Base-by-base conservation (phyloP, 1,139 yeast genomes). In the Geotrichum citri-aurantii region DNA sequence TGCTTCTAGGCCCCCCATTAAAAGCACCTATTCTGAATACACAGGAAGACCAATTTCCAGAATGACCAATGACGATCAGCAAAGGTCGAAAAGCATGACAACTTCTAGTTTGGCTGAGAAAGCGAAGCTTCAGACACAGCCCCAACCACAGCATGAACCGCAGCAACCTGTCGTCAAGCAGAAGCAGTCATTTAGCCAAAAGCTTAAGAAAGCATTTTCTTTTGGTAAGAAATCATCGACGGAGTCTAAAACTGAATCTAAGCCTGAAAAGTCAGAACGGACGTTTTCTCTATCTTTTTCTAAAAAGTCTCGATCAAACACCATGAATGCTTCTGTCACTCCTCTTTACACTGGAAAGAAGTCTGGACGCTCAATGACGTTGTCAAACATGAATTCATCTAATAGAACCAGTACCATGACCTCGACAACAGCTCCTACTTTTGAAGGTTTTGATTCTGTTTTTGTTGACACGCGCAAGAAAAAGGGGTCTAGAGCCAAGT, bases 181-280 rank as follows among this genome's bases (percentile, higher is more conserved):
- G 27, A 37, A 50, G 23, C 52, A 31, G 57, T 52, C 63, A 3
- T 58, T 66, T 48, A 62, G 65, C 2, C 60, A 63, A 8, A 61
- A 62, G 53, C 59, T 68, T 51, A 65, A 61, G 37, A 66, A 66
- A 61, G 70, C 67, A 3, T 65, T 68, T 44, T 55, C 68, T 3
- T 66, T 68, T 57, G 67, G 65, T 14, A 48, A 42, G 21, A 60
- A 58, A 49, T 1, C 44, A n/a, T 42, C 48, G 33, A n/a, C 31
- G 4, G 46, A 37, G 24, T 19, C 29, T 12, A 26, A 44, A 19
- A 14, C 37, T 8, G 26, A 23, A 6, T 26, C 49, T 37, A 23
- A 37, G 37, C 12, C 44, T 10, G 27, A 26, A 24, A 48, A 58
- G 46, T 48, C 58, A 7, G 54, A 44, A 27, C 48, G 58, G 19